These are phyloP conservation scores for Aspergillus proliferans DNA, from an alignment of 2,329 filamentous ascomycete genomes.

Conservation along the genomic window DNA sequence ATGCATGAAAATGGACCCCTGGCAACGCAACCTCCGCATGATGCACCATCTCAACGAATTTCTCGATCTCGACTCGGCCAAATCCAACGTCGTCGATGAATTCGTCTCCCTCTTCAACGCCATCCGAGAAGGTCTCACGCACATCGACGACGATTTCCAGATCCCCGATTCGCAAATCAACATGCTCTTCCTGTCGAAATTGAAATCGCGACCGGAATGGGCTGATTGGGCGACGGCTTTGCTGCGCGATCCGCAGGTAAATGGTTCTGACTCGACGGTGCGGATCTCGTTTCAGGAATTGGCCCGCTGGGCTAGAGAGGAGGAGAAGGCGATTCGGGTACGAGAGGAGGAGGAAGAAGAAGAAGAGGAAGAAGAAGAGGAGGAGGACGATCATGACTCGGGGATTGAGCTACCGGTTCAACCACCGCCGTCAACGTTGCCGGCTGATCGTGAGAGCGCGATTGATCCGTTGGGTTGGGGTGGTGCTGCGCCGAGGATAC, in stretches of 20 bases:
- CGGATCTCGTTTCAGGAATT: constrained; percentile 19
- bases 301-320: constrained; percentile 15
- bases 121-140: constrained; percentile 20
- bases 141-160: constrained; percentile 19
- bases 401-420: background rate
- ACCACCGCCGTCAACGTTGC: background rate
- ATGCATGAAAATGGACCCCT: constrained; percentile 13
- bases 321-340: constrained; percentile 11
- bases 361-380: background rate
- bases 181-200: constrained; percentile 19
- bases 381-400: background rate
- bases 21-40: constrained; percentile 21
- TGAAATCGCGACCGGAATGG: constrained; percentile 20
- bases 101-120: constrained; percentile 23
- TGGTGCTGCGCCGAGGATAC: background rate
- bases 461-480: background rate
- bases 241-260: constrained; percentile 19
- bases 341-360: background rate
- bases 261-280: constrained; percentile 11
- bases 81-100: constrained; percentile 19
- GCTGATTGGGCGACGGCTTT: constrained; percentile 18
- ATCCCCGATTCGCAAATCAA: constrained; percentile 22
- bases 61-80: constrained; percentile 19
- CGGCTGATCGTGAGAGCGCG: background rate
- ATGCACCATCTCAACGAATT: constrained; percentile 24